A percentile compares a stretch with the other conserved stretches of the same genome.
phyloP scores from a whole-genome alignment of 495 filamentous ascomycete species.

The Neurospora cerealis region DNA sequence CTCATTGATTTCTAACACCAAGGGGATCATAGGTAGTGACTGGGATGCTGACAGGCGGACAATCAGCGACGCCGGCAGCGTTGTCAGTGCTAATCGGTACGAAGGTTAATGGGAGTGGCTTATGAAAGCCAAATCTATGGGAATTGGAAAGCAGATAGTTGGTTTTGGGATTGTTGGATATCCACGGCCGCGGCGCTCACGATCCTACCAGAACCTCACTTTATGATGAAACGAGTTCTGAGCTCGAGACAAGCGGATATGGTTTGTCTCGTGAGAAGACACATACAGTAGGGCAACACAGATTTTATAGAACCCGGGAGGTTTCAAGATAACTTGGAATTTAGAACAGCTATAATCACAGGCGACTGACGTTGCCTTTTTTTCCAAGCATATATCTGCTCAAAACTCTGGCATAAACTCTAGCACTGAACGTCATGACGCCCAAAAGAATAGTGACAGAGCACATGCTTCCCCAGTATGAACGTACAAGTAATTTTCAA shows the following conservation, averaged over 20 bases:
- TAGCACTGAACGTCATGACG: background rate
- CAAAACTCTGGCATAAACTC: background rate
- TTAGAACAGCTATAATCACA: background rate
- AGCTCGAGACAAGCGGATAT: background rate
- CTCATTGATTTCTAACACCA: conserved; percentile 2
- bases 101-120: background rate
- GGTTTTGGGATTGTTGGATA: background rate
- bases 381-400: background rate
- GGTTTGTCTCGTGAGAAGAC: background rate
- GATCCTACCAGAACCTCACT: background rate
- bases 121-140: background rate
- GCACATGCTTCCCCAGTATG: background rate
- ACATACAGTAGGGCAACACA: background rate
- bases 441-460: background rate
- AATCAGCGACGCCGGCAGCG: conserved; percentile 21
- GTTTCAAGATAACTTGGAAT: background rate
- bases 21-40: conserved; percentile 15
- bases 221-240: background rate
- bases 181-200: background rate
- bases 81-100: conserved; percentile 8
- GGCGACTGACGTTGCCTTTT: background rate
- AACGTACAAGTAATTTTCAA: background rate
- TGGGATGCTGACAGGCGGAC: conserved; percentile 19
- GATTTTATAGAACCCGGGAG: background rate
- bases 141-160: background rate